Evolutionary conservation across 257 asterid genomes (phyloP).

Genomic region (Linaria vulgaris): DNA sequence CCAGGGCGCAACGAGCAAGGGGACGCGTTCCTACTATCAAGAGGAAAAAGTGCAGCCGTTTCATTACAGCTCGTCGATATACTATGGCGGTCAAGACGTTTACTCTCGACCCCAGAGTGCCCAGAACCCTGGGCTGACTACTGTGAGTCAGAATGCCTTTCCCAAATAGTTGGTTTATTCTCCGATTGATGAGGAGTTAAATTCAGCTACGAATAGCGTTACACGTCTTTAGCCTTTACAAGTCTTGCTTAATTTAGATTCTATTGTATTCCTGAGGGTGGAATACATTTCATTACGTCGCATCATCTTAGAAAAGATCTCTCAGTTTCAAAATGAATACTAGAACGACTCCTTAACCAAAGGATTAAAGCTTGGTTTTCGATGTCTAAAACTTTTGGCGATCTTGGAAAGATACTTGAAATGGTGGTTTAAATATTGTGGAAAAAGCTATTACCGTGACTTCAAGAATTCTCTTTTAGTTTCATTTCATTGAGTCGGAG

Average conservation of each 20-base stretch:
- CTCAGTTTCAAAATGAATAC: neutral
- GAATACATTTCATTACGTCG: neutral
- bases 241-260: neutral
- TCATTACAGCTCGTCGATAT: constrained; percentile 76
- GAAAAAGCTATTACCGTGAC: neutral
- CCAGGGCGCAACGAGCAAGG: constrained; percentile 36
- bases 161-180: too few relatives aligned
- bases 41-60: constrained; percentile 61
- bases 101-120: constrained; percentile 57
- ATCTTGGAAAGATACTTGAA: neutral
- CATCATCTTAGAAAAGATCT: neutral
- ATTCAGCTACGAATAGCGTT: neutral
- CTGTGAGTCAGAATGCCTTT: too few relatives aligned
- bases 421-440: neutral
- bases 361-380: neutral
- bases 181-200: neutral
- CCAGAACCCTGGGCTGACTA: constrained; percentile 42
- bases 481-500: too few relatives aligned
- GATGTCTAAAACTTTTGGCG: neutral
- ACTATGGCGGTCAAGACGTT: constrained; percentile 87
- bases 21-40: constrained; percentile 37
- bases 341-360: too few relatives aligned
- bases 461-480: neutral
- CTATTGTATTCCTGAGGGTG: neutral
- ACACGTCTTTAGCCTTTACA: neutral